Base-by-base conservation (phyloP, 441 rosid species). In the Sinapis alba region DNA sequence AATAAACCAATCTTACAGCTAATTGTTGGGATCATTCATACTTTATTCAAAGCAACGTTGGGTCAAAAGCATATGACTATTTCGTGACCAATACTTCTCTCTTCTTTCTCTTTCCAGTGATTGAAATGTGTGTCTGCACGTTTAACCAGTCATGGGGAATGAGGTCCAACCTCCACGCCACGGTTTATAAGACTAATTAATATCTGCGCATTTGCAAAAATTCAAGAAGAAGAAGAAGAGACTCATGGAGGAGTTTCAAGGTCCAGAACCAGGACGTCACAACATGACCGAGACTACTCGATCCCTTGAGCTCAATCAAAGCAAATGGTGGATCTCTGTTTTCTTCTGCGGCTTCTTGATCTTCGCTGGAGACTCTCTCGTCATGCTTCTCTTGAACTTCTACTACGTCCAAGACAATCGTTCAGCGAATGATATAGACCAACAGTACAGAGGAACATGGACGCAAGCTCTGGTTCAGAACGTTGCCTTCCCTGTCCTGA, bases 401-500 rank as follows among this genome's bases (percentile, higher is more conserved):
- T 79, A 61, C 65, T 75, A 68, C 43, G 71, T 34, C n/a, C 80
- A 82, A 71, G 65, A 38, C 19, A 61, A 65, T 0, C 64, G 74
- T 2, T 34, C 63, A 67, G 61, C 65, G 0, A 5, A 38, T 67
- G 23, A 72, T 1, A 51, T 67, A 67, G 60, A 66, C 63, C 66
- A 12, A 51, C 78, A 78, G 47, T 78, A 66, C 41, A 56, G 43
- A 27, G 76, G 82, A 57, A 79, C 80, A 60, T 82, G 82, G 84
- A 30, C 36, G 9, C 77, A 50, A 53, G 69, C 82, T 47, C 65
- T 79, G 5, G 1, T 79, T n/a, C 82, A 78, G 34, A 82, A 70
- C 69, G 84, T 71, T 12, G 82, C 78, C 64, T 82, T 82, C 71
- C 82, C 80, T 2, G 2, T 79, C 9, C 72, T 82, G 9, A 64